Evolutionary conservation across 192 early-diverging fungal genomes (phyloP).

Genomic region (Linnemannia elongata): DNA sequence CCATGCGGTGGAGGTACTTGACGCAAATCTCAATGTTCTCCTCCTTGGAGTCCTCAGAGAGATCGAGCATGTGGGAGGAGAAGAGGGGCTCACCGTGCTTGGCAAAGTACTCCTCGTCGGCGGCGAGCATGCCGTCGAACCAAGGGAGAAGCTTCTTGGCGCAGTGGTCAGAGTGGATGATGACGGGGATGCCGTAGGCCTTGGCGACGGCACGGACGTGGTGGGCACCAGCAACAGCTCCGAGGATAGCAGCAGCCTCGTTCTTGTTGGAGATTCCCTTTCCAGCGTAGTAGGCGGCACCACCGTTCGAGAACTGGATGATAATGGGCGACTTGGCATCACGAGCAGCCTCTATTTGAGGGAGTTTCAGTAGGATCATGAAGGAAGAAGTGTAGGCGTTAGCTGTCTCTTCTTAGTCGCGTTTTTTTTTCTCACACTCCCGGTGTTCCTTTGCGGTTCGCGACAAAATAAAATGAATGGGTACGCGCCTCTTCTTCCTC

Average conservation of each 20-base stretch:
- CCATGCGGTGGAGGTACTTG: conserved; percentile 94
- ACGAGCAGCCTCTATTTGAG: conserved; percentile 84
- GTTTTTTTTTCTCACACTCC: not conserved
- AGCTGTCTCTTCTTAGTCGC: not conserved
- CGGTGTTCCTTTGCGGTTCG: not conserved
- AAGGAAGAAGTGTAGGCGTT: not conserved
- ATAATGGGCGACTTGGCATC: conserved; percentile 94
- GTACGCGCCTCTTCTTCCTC: not conserved
- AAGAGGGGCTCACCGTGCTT: conserved; percentile 94
- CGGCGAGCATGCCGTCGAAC: conserved; percentile 97
- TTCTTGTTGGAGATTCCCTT: conserved; percentile 93
- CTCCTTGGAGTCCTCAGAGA: conserved; percentile 93
- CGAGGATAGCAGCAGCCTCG: conserved; percentile 90
- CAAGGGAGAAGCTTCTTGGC: conserved; percentile 96
- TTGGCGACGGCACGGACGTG: conserved; percentile 85
- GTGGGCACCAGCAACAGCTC: conserved; percentile 92
- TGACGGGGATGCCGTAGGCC: conserved; percentile 85
- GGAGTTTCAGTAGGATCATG: not conserved
- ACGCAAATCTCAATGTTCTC: conserved; percentile 93
- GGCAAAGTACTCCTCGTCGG: conserved; percentile 96
- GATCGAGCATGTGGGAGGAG: conserved; percentile 98
- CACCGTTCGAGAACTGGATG: conserved; percentile 97
- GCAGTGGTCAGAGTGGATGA: conserved; percentile 96
- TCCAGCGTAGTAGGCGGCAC: conserved; percentile 92
- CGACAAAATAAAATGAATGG: not conserved